Evolutionary conservation across 352 stramenopile genomes (phyloP), one percentile per base, ranked within the genome.

Genomic region (Pseudoperonospora humuli): DNA sequence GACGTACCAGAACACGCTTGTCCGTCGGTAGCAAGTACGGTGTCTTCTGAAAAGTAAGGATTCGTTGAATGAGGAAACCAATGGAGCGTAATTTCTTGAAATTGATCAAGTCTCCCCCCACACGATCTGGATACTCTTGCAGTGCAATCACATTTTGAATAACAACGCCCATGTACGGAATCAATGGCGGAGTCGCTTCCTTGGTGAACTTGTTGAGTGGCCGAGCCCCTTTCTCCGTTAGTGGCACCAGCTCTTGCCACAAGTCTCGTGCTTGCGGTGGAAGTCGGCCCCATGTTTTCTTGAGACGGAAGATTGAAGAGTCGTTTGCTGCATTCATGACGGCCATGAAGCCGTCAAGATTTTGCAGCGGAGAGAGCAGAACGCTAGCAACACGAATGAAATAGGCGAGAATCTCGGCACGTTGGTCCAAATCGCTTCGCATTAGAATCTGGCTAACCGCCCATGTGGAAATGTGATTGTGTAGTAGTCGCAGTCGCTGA

Each of bases 261-360:
- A 83, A 56, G 26, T 91, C 76, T 17, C 82, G 71, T 15, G 70
- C 63, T 60, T 89, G 64, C 0, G 79, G 62, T 1, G 70, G 64
- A 17, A 94, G 51, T 2, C 80, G 62, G 3, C 67, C 70, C 82
- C 82, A 94, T 10, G 82, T 92, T 43, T 89, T 90, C 63, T 94
- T 92, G 3, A 94, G 36, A 9, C 82, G 79, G 50, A 87, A 92
- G 11, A 94, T 63, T 5, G 79, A 91, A 25, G 82, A 90, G 53
- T 92, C 80, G 25, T 94, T 92, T 7, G 78, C 79, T 5, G 82
- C 82, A 32, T 94, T 92, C 82, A 94, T 94, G 50, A 94, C 78
- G 5, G 82, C 82, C 77, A 94, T 91, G 46, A 94, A 92, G 10
- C 82, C 82, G 44, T 94, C 82, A 10, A 89, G 70, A 47, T 94